phyloP scores from a whole-genome alignment of 78 protist genomes.

The slime mould (Dictyostelium discoideum) region DNA sequence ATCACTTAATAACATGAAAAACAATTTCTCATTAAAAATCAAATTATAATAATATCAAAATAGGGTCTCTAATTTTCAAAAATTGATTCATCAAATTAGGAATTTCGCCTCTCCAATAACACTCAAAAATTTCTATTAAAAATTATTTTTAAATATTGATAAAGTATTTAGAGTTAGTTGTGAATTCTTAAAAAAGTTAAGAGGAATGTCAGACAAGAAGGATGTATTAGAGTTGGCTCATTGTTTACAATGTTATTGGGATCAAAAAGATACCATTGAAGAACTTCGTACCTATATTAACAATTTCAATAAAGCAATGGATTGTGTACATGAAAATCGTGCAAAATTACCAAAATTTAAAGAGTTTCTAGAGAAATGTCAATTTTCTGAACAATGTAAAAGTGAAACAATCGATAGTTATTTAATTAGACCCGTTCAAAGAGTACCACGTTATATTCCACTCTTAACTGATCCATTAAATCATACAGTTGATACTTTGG shows the following conservation, averaged over 20 bases:
- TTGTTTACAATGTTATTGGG: constrained; percentile 71
- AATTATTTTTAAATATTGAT: constrained; percentile 64
- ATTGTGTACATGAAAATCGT: constrained; percentile 53
- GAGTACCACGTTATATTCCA: constrained; percentile 76
- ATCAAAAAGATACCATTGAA: constrained; percentile 48
- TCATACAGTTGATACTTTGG: constrained; percentile 57
- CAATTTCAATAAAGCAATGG: constrained; percentile 74
- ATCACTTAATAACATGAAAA: too few species aligned
- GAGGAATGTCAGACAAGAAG: neutral
- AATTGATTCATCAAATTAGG: too few species aligned
- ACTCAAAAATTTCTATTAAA: too few species aligned
- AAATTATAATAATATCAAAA: too few species aligned
- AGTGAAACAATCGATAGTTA: constrained; percentile 70
- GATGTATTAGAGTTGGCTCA: constrained; percentile 56
- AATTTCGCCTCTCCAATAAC: too few species aligned
- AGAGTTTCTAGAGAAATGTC: constrained; percentile 74
- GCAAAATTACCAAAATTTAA: constrained; percentile 54
- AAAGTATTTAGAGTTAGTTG: constrained; percentile 55
- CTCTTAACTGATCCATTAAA: constrained; percentile 46
- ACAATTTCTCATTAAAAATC: too few species aligned
- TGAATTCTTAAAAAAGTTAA: constrained; percentile 66
- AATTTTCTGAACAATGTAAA: constrained; percentile 78
- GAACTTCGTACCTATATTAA: constrained; percentile 58
- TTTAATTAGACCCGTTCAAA: constrained; percentile 75
- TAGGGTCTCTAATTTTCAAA: too few species aligned